Evolutionary conservation across 371 early-diverging fungal species (phyloP), one percentile per base, ranked within the genome.

Genomic region (Smittium culicis): DNA sequence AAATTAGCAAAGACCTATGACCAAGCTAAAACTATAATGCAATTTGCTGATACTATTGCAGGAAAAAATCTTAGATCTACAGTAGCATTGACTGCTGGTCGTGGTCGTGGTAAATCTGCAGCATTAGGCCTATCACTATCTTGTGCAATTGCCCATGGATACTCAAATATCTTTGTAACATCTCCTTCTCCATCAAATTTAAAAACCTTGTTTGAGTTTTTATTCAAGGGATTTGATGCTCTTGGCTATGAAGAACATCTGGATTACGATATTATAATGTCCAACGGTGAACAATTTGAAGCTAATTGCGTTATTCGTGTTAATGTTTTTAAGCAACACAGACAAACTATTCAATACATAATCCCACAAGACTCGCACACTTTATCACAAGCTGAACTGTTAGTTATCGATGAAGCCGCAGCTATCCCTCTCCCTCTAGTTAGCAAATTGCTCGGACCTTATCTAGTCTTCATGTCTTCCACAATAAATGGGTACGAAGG

Each of bases 401-500:
- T 99, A 3, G 94, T 99, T 1, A 95, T 99, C 75, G 99, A 99
- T 77, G 99, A 99, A 81, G 99, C 99, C 29, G 99, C 99, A 25
- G 99, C 99, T 28, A 97, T 99, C 76, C 98, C 98, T 45, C 79
- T 98, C 64, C 91, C 98, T 3, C 68, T 92, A 57, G 96, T 99
- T 8, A 88, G 87, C 74, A 86, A 86, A 34, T 82, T 99, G 32
- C 76, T 99, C 67, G 96, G 96, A 31, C 91, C 93, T 28, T 96
- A 96, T 74, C 83, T 97, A 17, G 93, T 97, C 20, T 94, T 98
- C 69, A 93, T 99, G 92, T 92, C 99, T 0, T 96, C 99, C 14
- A 99, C 99, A 34, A 93, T 96, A 72, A 94, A 95, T 74, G 99
- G 99, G 63, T 99, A 99, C 79, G 99, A 99, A 82, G 99, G 99